Percentiles rank a stretch among this genome's conserved stretches.
Evolutionary conservation across 2,329 filamentous ascomycete genomes (phyloP).

Genomic region (Penicillium brasilianum): DNA sequence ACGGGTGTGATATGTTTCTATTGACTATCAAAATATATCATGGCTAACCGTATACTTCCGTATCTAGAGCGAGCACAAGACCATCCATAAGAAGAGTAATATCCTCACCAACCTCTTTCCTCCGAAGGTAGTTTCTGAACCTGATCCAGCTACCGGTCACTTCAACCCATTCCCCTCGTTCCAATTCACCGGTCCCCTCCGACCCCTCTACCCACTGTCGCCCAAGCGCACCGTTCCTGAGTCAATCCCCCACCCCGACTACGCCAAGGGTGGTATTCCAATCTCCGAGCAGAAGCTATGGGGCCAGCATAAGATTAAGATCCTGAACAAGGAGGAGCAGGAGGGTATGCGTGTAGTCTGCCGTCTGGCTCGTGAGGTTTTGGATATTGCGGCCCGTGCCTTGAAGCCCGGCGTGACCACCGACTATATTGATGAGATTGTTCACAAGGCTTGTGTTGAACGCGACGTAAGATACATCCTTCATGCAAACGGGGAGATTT

Average conservation of each 20-base stretch:
- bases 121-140: slow-evolving; percentile 86
- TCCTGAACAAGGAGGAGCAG: slow-evolving; percentile 78
- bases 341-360: slow-evolving; percentile 94
- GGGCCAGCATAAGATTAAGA: slow-evolving; percentile 78
- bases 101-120: slow-evolving; percentile 73
- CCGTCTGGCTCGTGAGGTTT: slow-evolving; percentile 81
- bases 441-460: slow-evolving; percentile 93
- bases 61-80: slow-evolving; percentile 78
- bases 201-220: slow-evolving; percentile 87
- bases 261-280: slow-evolving; percentile 81
- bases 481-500: neutral
- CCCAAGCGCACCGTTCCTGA: slow-evolving; percentile 73
- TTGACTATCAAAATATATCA: neutral
- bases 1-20: neutral
- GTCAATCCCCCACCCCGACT: slow-evolving; percentile 83
- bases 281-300: slow-evolving; percentile 67
- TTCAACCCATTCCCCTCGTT: slow-evolving; percentile 94
- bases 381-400: slow-evolving; percentile 87
- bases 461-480: slow-evolving; percentile 71
- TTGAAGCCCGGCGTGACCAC: slow-evolving; percentile 91
- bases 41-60: neutral
- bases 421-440: slow-evolving; percentile 91
- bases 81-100: slow-evolving; percentile 79
- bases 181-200: slow-evolving; percentile 76
- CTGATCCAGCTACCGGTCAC: slow-evolving; percentile 84